phyloP scores from a whole-genome alignment of 2,329 filamentous ascomycete genomes.

The Nigrograna mackinnonii region DNA sequence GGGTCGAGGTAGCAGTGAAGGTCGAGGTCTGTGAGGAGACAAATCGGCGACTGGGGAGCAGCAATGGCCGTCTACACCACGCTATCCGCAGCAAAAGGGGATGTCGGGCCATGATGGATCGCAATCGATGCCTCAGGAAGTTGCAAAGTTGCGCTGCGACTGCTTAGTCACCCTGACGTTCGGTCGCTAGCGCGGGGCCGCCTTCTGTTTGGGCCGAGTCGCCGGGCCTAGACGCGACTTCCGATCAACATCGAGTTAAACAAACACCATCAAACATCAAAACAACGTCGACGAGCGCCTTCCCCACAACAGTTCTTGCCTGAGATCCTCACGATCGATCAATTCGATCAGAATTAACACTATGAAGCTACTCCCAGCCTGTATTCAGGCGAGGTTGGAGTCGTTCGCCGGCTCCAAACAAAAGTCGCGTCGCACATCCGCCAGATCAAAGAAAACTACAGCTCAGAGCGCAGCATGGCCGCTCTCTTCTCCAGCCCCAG shows the following conservation, averaged over 20 bases:
- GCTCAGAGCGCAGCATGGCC: constrained; percentile 65
- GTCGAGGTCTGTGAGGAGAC: constrained; percentile 27
- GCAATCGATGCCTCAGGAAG: not conserved
- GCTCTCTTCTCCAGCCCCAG: constrained; percentile 67
- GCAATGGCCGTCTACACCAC: constrained; percentile 27
- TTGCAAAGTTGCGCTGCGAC: too few species aligned
- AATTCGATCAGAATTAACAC: constrained; percentile 4
- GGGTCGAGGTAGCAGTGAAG: constrained; percentile 6
- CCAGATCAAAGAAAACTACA: constrained; percentile 18
- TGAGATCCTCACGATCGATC: not conserved
- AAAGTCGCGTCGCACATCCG: constrained; percentile 72
- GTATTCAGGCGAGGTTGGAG: constrained; percentile 75
- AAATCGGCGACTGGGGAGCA: constrained; percentile 24
- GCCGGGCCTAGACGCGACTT: not conserved
- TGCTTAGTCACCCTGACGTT: too few species aligned
- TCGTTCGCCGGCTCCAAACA: constrained; percentile 74
- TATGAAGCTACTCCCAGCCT: constrained; percentile 53
- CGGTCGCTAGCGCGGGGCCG: not conserved
- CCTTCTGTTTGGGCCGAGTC: not conserved
- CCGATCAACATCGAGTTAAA: constrained; percentile 1
- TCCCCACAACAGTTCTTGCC: not conserved
- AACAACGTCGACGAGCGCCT: not conserved
- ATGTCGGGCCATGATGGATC: constrained; percentile 35
- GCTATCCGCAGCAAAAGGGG: constrained; percentile 30
- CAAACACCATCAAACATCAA: not conserved